Evolutionary conservation across 371 early-diverging fungal genomes (phyloP), one percentile per base, ranked within the genome.

Genomic region (Mucor indicus): DNA sequence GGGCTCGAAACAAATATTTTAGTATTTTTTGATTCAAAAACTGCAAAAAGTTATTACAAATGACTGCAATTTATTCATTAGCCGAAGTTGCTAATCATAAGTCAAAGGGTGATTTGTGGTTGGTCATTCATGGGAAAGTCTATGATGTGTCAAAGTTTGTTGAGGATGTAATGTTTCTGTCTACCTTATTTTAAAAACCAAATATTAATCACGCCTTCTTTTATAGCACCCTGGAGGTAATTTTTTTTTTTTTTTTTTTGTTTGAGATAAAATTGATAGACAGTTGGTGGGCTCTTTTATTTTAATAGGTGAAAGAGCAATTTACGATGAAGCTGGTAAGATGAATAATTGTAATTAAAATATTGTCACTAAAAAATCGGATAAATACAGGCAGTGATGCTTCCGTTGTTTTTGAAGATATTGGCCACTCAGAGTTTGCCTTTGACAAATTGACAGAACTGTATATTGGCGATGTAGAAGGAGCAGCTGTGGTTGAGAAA

Each of bases 361-460:
- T 35, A 36, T 66, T 54, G 36, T 35, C 5, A n/a, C n/a, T 43
- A n/a, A 17, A 22, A 16, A 35, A n/a, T 32, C 58, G 75, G 15
- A 36, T 15, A 37, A 15, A 27, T 25, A 12, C 32, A 72, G 72
- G 91, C 48, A 69, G 69, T 55, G 91, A 93, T 57, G 89, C 90
- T 32, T 87, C 91, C 32, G 89, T 84, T 43, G 84, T 86, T n/a
- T 93, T 93, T 52, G 91, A 92, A 55, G 93, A 92, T 57, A 87
- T 92, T 44, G 87, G 87, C 29, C 93, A 92, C 74, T 86, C 87
- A 22, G 88, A 90, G 27, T 90, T 90, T 49, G 62, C 66, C 20
- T 66, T 67, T 55, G 62, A 64, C 23, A 61, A 58, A n/a, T 50
- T 71, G 40, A 44, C 57, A 22, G 58, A 67, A 44, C 69, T 64